A percentile compares a stretch with the other conserved stretches of the same genome.
Conservation (phyloP, 1,284 basidiomycete genomes). For the Leccinum insolens region DNA sequence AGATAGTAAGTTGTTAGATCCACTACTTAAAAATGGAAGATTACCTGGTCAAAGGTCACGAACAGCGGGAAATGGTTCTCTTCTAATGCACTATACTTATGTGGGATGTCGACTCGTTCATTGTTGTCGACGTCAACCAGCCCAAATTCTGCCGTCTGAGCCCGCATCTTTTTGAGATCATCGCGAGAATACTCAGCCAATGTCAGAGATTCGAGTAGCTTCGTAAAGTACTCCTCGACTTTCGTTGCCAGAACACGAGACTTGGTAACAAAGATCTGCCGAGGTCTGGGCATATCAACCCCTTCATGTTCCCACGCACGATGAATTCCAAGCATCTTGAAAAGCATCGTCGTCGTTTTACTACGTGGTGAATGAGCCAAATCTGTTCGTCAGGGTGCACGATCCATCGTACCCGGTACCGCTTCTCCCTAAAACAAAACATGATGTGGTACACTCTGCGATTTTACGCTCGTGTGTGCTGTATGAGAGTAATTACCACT, state of each 20-base stretch:
- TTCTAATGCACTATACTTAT: conserved; percentile 55
- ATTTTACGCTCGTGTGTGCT: conserved; percentile 64
- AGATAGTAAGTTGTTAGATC: conserved; percentile 4
- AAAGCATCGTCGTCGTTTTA: conserved; percentile 77
- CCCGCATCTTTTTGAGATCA: conserved; percentile 38
- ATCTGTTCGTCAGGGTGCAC: background rate
- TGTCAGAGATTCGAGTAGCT: conserved; percentile 47
- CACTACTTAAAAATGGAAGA: conserved; percentile 11
- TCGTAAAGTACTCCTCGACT: conserved; percentile 66
- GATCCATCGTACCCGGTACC: conserved; percentile 64
- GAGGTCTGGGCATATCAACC: conserved; percentile 41
- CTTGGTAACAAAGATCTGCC: conserved; percentile 76
- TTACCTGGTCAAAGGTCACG: conserved; percentile 63
- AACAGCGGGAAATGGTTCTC: conserved; percentile 75
- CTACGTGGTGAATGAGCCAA: conserved; percentile 36
- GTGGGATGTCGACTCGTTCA: conserved; percentile 52
- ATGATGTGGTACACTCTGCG: conserved; percentile 61
- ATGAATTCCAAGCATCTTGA: conserved; percentile 73
- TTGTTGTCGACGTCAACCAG: conserved; percentile 54
- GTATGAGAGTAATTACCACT: background rate
- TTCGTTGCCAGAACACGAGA: conserved; percentile 65
- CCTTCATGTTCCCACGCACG: conserved; percentile 44
- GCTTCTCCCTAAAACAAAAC: conserved; percentile 71
- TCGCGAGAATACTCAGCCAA: conserved; percentile 41
- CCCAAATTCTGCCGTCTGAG: conserved; percentile 34